These are phyloP conservation scores for Cupressus sempervirens DNA, from an alignment of 75 land plant species.

Conservation along the genomic window DNA sequence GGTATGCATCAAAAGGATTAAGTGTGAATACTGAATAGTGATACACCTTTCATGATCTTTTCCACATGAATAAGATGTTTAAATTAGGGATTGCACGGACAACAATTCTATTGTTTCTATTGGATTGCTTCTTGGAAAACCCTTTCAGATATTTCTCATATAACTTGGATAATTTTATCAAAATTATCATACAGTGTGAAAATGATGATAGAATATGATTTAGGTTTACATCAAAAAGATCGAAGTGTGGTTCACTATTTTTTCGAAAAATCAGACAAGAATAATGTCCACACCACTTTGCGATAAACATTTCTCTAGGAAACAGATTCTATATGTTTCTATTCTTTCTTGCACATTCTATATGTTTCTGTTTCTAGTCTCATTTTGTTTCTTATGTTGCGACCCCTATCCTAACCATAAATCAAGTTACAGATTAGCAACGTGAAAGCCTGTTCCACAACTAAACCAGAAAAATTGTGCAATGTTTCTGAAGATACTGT, in stretches of 20 bases:
- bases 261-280: background rate
- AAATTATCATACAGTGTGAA: background rate
- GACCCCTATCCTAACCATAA: background rate
- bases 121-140: background rate
- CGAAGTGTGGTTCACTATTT: background rate
- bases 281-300: background rate
- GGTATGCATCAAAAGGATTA: background rate
- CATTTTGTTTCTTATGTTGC: background rate
- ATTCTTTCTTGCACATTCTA: background rate
- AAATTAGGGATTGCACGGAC: background rate
- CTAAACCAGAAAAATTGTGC: background rate
- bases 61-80: background rate
- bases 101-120: background rate
- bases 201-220: background rate
- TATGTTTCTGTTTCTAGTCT: background rate
- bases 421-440: background rate
- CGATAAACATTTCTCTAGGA: background rate
- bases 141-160: no score
- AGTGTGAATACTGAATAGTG: background rate
- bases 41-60: no score
- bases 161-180: no score
- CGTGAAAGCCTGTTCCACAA: background rate
- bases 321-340: background rate
- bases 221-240: background rate
- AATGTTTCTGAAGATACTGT: background rate